A percentile compares a stretch with the other conserved stretches of the same genome.
Conservation (phyloP, 2,329 filamentous ascomycete species). For the Claviceps arundinis region DNA sequence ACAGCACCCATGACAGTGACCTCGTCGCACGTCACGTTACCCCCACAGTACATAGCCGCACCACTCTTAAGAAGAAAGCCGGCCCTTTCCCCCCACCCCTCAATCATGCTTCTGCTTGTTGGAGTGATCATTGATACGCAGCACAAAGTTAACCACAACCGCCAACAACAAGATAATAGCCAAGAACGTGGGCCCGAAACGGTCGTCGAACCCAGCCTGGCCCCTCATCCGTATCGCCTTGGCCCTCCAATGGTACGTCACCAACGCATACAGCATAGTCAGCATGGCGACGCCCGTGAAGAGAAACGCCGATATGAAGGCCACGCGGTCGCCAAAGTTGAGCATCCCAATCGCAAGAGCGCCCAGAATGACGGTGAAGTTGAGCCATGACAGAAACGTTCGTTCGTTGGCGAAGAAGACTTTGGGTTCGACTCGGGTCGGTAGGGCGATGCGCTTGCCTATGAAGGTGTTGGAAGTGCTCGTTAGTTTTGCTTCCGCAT, state of each 20-base stretch:
- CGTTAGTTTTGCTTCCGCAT: constrained; percentile 7
- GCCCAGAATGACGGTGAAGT: constrained; percentile 97
- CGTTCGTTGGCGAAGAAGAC: constrained; percentile 99
- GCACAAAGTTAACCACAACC: constrained; percentile 90
- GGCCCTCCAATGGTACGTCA: constrained; percentile 95
- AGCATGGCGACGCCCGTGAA: constrained; percentile 92
- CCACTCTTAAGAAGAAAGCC: not conserved
- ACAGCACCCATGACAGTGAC: not conserved
- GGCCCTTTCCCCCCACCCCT: not conserved
- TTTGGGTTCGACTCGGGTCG: constrained; percentile 95
- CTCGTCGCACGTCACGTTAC: not conserved
- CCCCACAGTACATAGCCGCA: no score
- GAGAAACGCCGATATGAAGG: constrained; percentile 83
- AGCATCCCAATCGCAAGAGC: constrained; percentile 92
- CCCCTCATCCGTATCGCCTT: constrained; percentile 83
- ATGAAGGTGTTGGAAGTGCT: constrained; percentile 1
- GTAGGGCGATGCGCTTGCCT: constrained; percentile 98
- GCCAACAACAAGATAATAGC: constrained; percentile 76
- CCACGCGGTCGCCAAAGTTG: constrained; percentile 91
- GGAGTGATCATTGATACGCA: constrained; percentile 46
- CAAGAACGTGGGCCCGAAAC: constrained; percentile 83
- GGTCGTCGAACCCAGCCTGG: constrained; percentile 92
- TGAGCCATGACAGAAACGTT: constrained; percentile 98
- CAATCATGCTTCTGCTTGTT: constrained; percentile 23
- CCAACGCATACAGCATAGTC: constrained; percentile 87